Evolutionary conservation across 306 rosid genomes (phyloP), one percentile per base, ranked within the genome.

Genomic region (Inga oerstediana): DNA sequence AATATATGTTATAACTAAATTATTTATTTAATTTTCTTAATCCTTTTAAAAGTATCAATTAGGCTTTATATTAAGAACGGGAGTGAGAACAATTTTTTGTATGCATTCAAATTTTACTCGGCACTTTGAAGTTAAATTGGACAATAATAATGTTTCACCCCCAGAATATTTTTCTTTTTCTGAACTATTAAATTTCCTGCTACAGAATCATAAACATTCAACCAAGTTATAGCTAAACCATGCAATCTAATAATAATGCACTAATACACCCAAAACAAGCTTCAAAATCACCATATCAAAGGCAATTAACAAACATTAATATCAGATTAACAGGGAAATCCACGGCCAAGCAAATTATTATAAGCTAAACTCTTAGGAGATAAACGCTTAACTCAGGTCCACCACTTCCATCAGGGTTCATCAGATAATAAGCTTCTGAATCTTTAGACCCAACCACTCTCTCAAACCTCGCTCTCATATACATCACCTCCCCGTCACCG

Each of bases 331-430:
- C 8, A 27, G 19, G 39, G 37, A 27, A 62, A 62, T 52, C 59
- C 59, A 52, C 17, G 59, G 58, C 10, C 54, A 52, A 56, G 62
- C 27, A 7, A 52, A 20, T 20, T 19, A 52, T 15, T 51, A 16
- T 1, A 51, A 52, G 66, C 73, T 74, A 87, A 80, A 93, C 96
- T 82, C 99, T 92, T 71, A 96, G 91, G 84, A 96, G 79, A 82
- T 89, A 96, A 80, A 96, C 83, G 85, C 98, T 92, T 2, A 96
- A 93, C 64, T 96, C 98, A 83, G 99, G 99, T 58, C 97, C 97
- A 10, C 86, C 94, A 59, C 81, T 80, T 2, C 89, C 91, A 85
- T 92, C 98, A 7, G 94, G 96, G 67, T 92, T 93, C 74, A 92
- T 89, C 91, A 96, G 93, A 82, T 96, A 96, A 27, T 92, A 96